Evolutionary conservation across 2,329 filamentous ascomycete genomes (phyloP).

Genomic region (Lachnellula cervina): DNA sequence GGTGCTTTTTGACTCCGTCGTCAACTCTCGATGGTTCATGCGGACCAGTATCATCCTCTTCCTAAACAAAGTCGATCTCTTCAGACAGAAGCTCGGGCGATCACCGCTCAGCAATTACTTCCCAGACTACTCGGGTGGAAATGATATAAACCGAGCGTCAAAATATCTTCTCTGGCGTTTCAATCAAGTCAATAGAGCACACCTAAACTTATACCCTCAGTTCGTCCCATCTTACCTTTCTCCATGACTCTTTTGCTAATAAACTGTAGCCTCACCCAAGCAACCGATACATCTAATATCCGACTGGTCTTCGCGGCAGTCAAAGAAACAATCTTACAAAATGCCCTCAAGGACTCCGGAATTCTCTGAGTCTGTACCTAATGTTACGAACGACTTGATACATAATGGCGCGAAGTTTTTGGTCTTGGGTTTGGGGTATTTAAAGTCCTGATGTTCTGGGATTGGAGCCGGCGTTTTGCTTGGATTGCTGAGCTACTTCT

Average conservation of each 20-base stretch:
- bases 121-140: slow-evolving; percentile 94
- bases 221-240: slow-evolving; percentile 45
- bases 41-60: slow-evolving; percentile 97
- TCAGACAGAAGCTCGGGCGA: slow-evolving; percentile 86
- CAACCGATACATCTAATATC: slow-evolving; percentile 97
- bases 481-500: slow-evolving; percentile 9
- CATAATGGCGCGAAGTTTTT: slow-evolving; percentile 18
- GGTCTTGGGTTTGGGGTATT: slow-evolving; percentile 16
- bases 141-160: slow-evolving; percentile 95
- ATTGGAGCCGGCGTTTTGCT: slow-evolving; percentile 26
- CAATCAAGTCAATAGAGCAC: slow-evolving; percentile 95
- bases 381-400: slow-evolving; percentile 3
- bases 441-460: slow-evolving; percentile 12
- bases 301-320: slow-evolving; percentile 96
- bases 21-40: slow-evolving; percentile 99
- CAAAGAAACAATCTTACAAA: slow-evolving; percentile 98
- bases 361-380: slow-evolving; percentile 61
- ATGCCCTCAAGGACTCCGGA: slow-evolving; percentile 94
- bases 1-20: slow-evolving; percentile 93
- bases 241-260: slow-evolving; percentile 14
- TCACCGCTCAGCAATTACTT: slow-evolving; percentile 94
- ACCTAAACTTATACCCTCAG: slow-evolving; percentile 97
- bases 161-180: slow-evolving; percentile 98
- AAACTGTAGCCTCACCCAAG: slow-evolving; percentile 80
- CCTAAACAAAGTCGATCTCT: slow-evolving; percentile 97